Conservation (phyloP, 345 rosid genomes). For the Abelmoschus esculentus region DNA sequence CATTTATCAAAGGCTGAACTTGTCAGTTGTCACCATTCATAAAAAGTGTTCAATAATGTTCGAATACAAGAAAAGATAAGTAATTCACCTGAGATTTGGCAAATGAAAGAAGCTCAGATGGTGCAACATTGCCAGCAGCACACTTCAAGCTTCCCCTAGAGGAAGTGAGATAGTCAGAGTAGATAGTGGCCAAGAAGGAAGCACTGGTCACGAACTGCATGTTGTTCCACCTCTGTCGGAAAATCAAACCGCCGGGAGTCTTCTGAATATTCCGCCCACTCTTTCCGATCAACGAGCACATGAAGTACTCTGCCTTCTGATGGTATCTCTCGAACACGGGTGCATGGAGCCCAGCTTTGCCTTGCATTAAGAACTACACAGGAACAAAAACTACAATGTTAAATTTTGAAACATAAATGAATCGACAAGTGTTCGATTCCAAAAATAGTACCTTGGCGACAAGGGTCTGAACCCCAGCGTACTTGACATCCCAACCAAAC, state of each 20-base stretch:
- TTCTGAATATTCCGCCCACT: slow-evolving; percentile 52
- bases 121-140: slow-evolving; percentile 50
- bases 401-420: neutral
- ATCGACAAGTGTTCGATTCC: neutral
- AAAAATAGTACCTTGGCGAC: slow-evolving; percentile 63
- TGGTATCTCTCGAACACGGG: slow-evolving; percentile 67
- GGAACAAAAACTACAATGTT: neutral
- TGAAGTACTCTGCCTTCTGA: slow-evolving; percentile 79
- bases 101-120: slow-evolving; percentile 63
- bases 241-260: slow-evolving; percentile 90
- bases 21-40: neutral
- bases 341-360: slow-evolving; percentile 61
- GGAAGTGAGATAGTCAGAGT: slow-evolving; percentile 82
- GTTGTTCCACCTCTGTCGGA: slow-evolving; percentile 92
- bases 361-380: slow-evolving; percentile 83
- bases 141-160: slow-evolving; percentile 50
- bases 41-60: too few relatives aligned
- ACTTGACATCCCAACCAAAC: slow-evolving; percentile 96
- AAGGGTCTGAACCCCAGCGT: slow-evolving; percentile 90
- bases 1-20: too few relatives aligned
- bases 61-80: neutral
- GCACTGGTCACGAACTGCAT: slow-evolving; percentile 96
- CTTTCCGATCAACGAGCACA: slow-evolving; percentile 85
- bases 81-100: slow-evolving; percentile 75
- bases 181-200: slow-evolving; percentile 65